phyloP scores from a whole-genome alignment of 345 rosid genomes.

The Salix purpurea region DNA sequence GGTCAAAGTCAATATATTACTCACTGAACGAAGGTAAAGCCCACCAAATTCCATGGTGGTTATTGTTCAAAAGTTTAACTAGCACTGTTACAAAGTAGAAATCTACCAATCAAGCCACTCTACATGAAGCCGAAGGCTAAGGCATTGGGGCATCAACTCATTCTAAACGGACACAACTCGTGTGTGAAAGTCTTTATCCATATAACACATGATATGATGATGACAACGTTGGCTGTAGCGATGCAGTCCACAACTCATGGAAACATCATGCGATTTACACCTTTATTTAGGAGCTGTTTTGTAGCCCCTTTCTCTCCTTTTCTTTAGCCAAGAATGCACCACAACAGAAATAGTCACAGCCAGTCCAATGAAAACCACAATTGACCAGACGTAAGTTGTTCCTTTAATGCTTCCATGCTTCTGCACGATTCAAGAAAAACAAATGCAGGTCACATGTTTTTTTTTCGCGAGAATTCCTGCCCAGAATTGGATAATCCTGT shows the following conservation, averaged over 20 bases:
- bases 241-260: not conserved
- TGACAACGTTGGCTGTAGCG: not conserved
- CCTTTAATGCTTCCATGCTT: conserved; percentile 8
- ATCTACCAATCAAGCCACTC: no score
- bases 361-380: conserved; percentile 24
- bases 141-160: no score
- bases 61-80: no score
- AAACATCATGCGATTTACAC: not conserved
- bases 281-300: conserved; percentile 25
- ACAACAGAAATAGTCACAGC: conserved; percentile 24
- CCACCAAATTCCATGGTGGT: no score
- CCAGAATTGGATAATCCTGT: not conserved
- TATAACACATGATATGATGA: not conserved
- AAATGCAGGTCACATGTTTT: not conserved
- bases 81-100: no score
- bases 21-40: no score
- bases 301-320: conserved; percentile 38
- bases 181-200: no score
- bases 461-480: not conserved
- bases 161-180: no score
- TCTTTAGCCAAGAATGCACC: conserved; percentile 24
- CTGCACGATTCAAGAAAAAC: conserved; percentile 14
- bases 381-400: conserved; percentile 9
- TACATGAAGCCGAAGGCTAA: no score
- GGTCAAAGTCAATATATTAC: no score